Evolutionary conservation across 345 rosid genomes (phyloP).

Genomic region (Eucalyptus cloeziana): DNA sequence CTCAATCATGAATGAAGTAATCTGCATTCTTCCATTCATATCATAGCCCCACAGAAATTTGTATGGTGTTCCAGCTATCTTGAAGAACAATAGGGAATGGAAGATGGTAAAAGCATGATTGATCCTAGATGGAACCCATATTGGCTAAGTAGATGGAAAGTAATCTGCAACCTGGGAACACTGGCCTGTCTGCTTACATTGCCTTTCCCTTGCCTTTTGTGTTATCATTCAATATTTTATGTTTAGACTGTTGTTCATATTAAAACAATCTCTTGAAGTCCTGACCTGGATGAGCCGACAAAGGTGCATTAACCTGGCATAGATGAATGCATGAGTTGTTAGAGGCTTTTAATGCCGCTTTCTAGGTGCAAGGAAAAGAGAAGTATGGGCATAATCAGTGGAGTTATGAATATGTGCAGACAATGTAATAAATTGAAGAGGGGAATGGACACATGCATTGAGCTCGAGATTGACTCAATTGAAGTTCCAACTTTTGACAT

Average conservation of each 20-base stretch:
- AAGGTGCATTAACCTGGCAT: not conserved
- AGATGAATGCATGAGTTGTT: not conserved
- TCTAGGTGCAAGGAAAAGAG: not conserved
- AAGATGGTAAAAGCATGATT: not conserved
- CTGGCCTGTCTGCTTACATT: not conserved
- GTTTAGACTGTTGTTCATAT: not conserved
- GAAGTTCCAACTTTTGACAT: not conserved
- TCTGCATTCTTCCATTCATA: not conserved
- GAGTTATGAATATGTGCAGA: not conserved
- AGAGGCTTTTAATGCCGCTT: not conserved
- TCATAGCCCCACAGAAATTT: not conserved
- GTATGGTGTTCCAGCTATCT: not conserved
- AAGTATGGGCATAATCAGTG: not conserved
- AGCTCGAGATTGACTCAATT: not conserved
- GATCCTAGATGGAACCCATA: not conserved
- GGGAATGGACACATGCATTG: not conserved
- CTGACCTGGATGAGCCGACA: not conserved
- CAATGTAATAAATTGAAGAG: not conserved
- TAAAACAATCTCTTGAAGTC: not conserved
- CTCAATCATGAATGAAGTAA: not conserved
- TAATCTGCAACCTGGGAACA: not conserved
- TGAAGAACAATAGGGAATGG: not conserved
- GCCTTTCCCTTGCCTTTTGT: not conserved
- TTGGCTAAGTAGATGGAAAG: not conserved
- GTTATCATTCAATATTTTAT: not conserved